Evolutionary conservation across 805 yeast genomes (phyloP).

Genomic region (Saccharomycopsis sp.): DNA sequence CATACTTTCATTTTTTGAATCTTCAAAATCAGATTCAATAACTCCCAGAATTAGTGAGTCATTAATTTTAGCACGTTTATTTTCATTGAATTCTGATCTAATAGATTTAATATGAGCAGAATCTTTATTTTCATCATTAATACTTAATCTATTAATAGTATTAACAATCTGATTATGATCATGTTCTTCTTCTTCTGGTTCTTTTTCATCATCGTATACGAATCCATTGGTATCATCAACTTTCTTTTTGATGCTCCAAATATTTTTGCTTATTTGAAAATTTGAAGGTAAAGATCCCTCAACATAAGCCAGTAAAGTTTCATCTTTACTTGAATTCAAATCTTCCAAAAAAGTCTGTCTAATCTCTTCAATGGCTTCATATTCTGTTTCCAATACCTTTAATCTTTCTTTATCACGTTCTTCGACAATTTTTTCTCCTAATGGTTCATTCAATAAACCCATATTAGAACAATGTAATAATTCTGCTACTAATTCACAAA

Average conservation of each 20-base stretch:
- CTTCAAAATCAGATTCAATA: conserved; percentile 11
- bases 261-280: not conserved
- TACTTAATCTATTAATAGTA: conserved; percentile 16
- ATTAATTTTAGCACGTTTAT: conserved; percentile 17
- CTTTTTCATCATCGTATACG: conserved; percentile 1
- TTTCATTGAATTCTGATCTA: conserved; percentile 21
- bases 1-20: no score
- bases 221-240: not conserved
- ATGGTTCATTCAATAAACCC: conserved; percentile 75
- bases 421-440: conserved; percentile 55
- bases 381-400: conserved; percentile 32
- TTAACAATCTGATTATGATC: conserved; percentile 1
- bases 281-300: no score
- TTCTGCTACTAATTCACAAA: conserved; percentile 90
- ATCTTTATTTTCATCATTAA: conserved; percentile 13
- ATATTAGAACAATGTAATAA: conserved; percentile 94
- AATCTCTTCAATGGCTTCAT: conserved; percentile 12
- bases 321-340: conserved; percentile 11
- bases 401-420: conserved; percentile 59
- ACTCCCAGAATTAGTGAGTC: conserved; percentile 8
- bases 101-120: conserved; percentile 10
- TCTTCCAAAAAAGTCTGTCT: conserved; percentile 11
- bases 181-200: not conserved
- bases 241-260: not conserved
- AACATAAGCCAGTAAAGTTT: conserved; percentile 4